Base-by-base conservation (phyloP, 2,329 filamentous ascomycete species). In the Hypoxylon sp. region DNA sequence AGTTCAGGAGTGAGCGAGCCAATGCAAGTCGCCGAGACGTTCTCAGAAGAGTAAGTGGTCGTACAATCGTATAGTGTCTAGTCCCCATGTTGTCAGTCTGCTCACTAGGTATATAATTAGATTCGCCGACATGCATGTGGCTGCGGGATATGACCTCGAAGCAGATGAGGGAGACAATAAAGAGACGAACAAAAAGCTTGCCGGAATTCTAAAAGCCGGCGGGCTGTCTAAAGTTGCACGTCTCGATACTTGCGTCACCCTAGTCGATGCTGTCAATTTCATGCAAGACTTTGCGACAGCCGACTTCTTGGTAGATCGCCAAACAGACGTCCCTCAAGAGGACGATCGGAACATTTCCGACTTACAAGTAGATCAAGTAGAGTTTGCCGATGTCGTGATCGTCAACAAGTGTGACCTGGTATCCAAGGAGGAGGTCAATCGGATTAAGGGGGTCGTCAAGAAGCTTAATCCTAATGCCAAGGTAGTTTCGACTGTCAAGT, bases 321-420 rank as follows among this genome's bases (percentile, higher is more conserved):
- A 86, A 61, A 83, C 46, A 2, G 88, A 91, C 29, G 87, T 90
- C 1, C 82, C 87, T 4, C 77, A 87, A 0, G 91, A 93, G 70
- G 91, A 93, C 66, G 90, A 93, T 71, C 82, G 91, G 0, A 93
- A 90, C 0, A 91, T 93, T 2, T 92, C 90, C 0, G 91, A 93
- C 71, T 83, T 93, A 0, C 91, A 93, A 85, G 90, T 92, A 0
- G 91, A 93, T 72, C 91, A 93, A 74, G 91, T 93, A 65, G 91
- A 93, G 78, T 93, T 93, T 72, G 90, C 91, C 0, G 90, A 93
- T 70, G 90, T 93, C 6, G 85, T 93, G 13, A 84, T 93, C 2
- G 79, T 93, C 19, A 93, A 93, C 79, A 93, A 93, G 77, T 82
- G 87, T 5, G 90, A 92, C 67, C 86, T 88, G 66, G 88, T 92